Base-by-base conservation (phyloP, 2,329 filamentous ascomycete species). In the Fusarium anguioides region DNA sequence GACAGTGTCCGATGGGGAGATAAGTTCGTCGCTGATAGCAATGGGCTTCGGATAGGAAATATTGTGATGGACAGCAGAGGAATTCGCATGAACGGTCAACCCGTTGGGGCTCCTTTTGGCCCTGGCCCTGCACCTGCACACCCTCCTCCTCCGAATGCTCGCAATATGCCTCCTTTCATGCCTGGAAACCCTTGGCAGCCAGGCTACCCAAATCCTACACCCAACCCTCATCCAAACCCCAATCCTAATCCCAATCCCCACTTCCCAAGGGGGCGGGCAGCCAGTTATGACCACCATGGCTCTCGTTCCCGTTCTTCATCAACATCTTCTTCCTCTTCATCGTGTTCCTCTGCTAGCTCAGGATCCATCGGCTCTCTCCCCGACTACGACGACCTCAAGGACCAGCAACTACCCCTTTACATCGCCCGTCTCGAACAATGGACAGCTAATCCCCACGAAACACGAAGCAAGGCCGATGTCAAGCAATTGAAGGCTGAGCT, bases 301-400 rank as follows among this genome's bases (percentile, higher is more conserved):
- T 31, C 37, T 35, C 66, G 57, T 12, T 76, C 75, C n/a, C 74
- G 66, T 5, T 81, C 78, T 0, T 78, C 75, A 0, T 80, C 77
- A 1, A 75, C 75, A 11, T 79, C 78, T 3, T 77, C 78, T 1
- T 75, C 75, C 1, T 66, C 69, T 0, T 80, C 79, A 0, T 80
- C 77, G 5, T 36, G 33, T 24, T 60, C 57, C 3, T 60, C 78
- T 1, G 75, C 75, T 9, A 75, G 73, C 20, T 80, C 78, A 2
- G 75, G 66, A 5, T 80, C 77, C 4, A 75, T 87, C 52, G 85
- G 82, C 33, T 87, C 84, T 4, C 82, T 89, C 2, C 84, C 85
- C 0, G 81, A 84, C 51, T 83, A 83, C 69, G 83, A 87, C 56
- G 80, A 84, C 39, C 76, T 88, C 4, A 74, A 73, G 14, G 81